Conservation (phyloP, 768 basidiomycete species). For the Boletus sp. region DNA sequence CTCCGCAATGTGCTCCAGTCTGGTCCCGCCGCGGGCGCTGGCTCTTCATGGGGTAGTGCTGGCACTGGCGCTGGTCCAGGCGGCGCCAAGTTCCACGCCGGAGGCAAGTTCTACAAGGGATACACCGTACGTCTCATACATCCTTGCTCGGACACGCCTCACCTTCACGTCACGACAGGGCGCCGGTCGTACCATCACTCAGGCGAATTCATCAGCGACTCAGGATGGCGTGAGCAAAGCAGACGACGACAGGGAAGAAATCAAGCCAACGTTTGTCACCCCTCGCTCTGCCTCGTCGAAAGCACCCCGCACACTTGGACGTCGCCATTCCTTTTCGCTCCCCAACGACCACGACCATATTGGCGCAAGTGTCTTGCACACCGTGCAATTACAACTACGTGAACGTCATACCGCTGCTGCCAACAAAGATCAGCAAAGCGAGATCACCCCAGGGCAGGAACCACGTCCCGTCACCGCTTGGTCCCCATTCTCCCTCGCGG, state of each 20-base stretch:
- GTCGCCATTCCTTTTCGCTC: constrained; percentile 63
- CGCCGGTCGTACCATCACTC: constrained; percentile 68
- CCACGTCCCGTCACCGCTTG: constrained; percentile 24
- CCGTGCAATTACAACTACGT: constrained; percentile 62
- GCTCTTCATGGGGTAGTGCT: constrained; percentile 53
- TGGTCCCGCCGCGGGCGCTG: constrained; percentile 43
- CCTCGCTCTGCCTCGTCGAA: constrained; percentile 30
- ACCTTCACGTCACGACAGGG: constrained; percentile 41
- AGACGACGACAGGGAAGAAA: constrained; percentile 61
- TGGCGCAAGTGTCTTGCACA: constrained; percentile 54
- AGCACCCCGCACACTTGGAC: constrained; percentile 43
- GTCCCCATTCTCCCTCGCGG: constrained; percentile 20
- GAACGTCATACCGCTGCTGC: constrained; percentile 48
- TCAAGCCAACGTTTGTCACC: constrained; percentile 31
- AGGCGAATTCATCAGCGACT: constrained; percentile 61
- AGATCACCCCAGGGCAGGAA: constrained; percentile 15
- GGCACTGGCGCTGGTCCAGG: constrained; percentile 59
- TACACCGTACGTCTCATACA: constrained; percentile 52
- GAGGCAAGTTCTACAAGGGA: constrained; percentile 66
- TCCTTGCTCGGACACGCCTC: background rate
- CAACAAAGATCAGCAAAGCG: constrained; percentile 18
- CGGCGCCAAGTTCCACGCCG: constrained; percentile 68
- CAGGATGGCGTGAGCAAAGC: constrained; percentile 48
- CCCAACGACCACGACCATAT: constrained; percentile 38
- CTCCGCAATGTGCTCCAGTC: constrained; percentile 77